phyloP scores from a whole-genome alignment of 768 basidiomycete genomes.

The Suillus cothurnatus region DNA sequence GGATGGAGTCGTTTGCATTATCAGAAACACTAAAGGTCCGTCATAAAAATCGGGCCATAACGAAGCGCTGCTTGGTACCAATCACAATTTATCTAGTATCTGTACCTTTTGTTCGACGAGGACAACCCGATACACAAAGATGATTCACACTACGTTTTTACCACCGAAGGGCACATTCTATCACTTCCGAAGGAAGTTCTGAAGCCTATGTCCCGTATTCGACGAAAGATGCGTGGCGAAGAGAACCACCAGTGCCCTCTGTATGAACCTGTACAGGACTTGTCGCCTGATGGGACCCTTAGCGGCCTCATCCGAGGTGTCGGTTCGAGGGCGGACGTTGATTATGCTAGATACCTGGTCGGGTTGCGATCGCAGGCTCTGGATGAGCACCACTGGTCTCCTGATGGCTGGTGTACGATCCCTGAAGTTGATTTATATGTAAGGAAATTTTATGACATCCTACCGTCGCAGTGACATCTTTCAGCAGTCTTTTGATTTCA shows the following conservation, averaged over 20 bases:
- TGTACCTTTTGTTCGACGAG: constrained; percentile 91
- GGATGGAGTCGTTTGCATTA: constrained; percentile 97
- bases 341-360: constrained; percentile 78
- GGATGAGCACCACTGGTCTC: constrained; percentile 63
- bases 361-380: constrained; percentile 49
- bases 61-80: constrained; percentile 3
- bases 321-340: constrained; percentile 72
- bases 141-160: constrained; percentile 88
- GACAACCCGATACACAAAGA: constrained; percentile 71
- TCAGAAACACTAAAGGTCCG: constrained; percentile 89
- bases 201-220: constrained; percentile 56
- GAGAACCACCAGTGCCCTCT: constrained; percentile 75
- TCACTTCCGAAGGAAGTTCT: constrained; percentile 58
- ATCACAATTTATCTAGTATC: constrained; percentile 57
- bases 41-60: background rate
- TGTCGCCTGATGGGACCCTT: constrained; percentile 32
- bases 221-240: constrained; percentile 60
- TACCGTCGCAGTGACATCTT: constrained; percentile 8
- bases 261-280: constrained; percentile 50
- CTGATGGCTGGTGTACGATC: constrained; percentile 74
- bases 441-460: constrained; percentile 31
- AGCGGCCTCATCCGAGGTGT: constrained; percentile 66
- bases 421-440: constrained; percentile 73
- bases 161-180: constrained; percentile 94
- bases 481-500: constrained; percentile 76